These are phyloP conservation scores for Lachnellula arida DNA, from an alignment of 2,329 filamentous ascomycete genomes.

Conservation along the genomic window DNA sequence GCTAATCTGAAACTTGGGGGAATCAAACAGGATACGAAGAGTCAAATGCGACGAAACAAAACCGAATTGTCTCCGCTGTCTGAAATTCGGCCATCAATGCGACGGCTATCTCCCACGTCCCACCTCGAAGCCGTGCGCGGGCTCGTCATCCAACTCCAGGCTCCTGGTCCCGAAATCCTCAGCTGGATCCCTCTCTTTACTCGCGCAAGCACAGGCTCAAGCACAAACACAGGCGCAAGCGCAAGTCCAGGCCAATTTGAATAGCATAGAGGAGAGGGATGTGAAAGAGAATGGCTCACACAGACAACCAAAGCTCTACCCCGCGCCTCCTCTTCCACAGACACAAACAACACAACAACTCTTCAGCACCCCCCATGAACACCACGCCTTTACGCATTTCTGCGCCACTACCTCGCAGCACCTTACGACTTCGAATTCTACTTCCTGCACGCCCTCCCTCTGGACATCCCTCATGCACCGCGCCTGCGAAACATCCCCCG, in stretches of 20 bases:
- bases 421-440: no score
- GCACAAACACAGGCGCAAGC: no score
- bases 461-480: constrained; percentile 18
- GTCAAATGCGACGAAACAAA: constrained; percentile 33
- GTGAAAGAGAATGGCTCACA: no score
- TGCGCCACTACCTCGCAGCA: constrained; percentile 11
- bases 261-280: no score
- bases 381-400: constrained; percentile 18
- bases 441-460: constrained; percentile 5
- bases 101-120: constrained; percentile 28
- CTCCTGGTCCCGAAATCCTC: constrained; percentile 16
- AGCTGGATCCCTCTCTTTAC: not conserved
- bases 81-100: constrained; percentile 29
- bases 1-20: constrained; percentile 1
- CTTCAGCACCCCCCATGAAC: constrained; percentile 15
- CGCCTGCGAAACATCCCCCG: constrained; percentile 15
- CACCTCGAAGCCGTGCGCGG: constrained; percentile 2
- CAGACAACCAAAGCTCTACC: no score
- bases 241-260: no score
- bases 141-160: constrained; percentile 12
- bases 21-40: constrained; percentile 24
- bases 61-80: constrained; percentile 28
- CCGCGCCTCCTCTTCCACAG: no score
- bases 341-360: not conserved
- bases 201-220: no score